Percentiles rank a stretch among this genome's conserved stretches.
phyloP scores from a whole-genome alignment of 176 grass and related monocot genomes.

The Saccharum officinarum region DNA sequence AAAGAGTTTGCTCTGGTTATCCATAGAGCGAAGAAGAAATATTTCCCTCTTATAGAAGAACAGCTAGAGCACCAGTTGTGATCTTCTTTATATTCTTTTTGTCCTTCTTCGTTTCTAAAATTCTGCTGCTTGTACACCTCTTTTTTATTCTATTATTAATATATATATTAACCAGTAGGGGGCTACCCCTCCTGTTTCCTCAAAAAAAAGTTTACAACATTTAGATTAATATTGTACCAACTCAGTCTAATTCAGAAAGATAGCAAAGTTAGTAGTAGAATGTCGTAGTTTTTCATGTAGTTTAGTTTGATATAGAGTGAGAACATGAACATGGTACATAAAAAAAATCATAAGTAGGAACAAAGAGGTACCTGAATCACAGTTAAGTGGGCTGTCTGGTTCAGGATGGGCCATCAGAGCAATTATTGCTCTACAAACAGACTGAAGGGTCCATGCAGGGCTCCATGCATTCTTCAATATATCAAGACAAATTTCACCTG shows the following conservation, averaged over 20 bases:
- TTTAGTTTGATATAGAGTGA: slow-evolving; percentile 1
- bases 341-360: slow-evolving; percentile 18
- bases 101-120: too few relatives aligned
- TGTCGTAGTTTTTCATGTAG: not conserved
- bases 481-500: slow-evolving; percentile 98
- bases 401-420: slow-evolving; percentile 99
- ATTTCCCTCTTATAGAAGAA: too few relatives aligned
- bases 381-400: slow-evolving; percentile 95
- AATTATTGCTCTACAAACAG: slow-evolving; percentile 97
- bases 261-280: not conserved
- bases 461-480: slow-evolving; percentile 99
- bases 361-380: slow-evolving; percentile 81
- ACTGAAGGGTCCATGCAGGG: slow-evolving; percentile 97
- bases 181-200: too few relatives aligned
- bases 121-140: too few relatives aligned
- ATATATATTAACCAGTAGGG: too few relatives aligned
- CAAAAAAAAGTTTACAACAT: not conserved
- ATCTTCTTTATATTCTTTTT: too few relatives aligned
- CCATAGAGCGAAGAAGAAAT: too few relatives aligned
- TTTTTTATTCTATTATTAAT: too few relatives aligned
- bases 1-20: too few relatives aligned
- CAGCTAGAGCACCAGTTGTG: too few relatives aligned
- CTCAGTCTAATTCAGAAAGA: not conserved
- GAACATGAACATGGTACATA: not conserved
- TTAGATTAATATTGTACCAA: not conserved